Base-by-base conservation (phyloP, 495 filamentous ascomycete species). In the Massariosphaeria phaeospora region DNA sequence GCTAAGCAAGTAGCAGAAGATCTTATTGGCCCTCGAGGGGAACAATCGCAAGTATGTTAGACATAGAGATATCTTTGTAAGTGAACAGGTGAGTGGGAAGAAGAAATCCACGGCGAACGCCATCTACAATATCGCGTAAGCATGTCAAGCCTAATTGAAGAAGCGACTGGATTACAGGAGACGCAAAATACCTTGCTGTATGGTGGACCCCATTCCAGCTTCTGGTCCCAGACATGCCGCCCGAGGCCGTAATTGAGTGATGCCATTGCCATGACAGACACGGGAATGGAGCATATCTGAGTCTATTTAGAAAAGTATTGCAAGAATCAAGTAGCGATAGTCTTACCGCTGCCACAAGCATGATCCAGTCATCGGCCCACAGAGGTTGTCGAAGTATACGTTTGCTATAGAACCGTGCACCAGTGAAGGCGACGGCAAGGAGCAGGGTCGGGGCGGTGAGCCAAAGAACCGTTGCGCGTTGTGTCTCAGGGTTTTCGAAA, bases 11-110 rank as follows among this genome's bases (percentile, higher is more conserved):
- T 50, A 57, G 27, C 53, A 62, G 25, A 62, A 62, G 15, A 57
- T 52, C 43, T 36, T 62, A 43, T 62, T 35, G 18, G 34, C 10
- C 26, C 34, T 15, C 13, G 53, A 57, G 8, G 59, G 59, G 26
- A 62, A 62, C 3, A 62, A 42, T 0, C 59, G 53, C 6, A 62
- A 40, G 30, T 62, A 62, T 11, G 52, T 62, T 11, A 62, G 30
- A 17, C 52, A 62, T 24, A 62, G 25, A 9, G 52, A 57, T 11
- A 62, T 57, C 25, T 63, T 58, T 20, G 48, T 54, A 12, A 63
- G 43, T 3, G 40, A 47, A 27, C 42, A 43, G 24, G 48, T 48
- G 3, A 58, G 27, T 13, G 59, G 59, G 30, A 62, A 52, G n/a
- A 63, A 31, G 17, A 51, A 36, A 26, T 54, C 42, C 12, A 35